Base-by-base conservation (phyloP, 495 filamentous ascomycete species). In the Sphaerosporella brunnea region DNA sequence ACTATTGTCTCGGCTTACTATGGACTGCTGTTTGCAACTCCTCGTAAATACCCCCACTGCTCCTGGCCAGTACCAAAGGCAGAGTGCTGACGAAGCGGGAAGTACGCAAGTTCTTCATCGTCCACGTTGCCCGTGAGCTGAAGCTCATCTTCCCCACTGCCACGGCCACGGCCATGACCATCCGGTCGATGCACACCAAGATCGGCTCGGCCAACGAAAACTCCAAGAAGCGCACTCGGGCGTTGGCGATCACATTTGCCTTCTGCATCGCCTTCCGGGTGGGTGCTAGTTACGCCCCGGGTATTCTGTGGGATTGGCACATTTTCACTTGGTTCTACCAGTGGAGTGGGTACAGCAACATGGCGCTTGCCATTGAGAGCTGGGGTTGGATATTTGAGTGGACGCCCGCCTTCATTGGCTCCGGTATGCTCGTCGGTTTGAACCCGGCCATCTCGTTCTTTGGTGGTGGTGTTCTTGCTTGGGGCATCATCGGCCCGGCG, bases 251-350 rank as follows among this genome's bases (percentile, higher is more conserved):
- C 30, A 63, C 72, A n/a, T 80, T 80, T 49, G 8, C 46, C 11
- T 44, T 52, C 36, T 67, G 72, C 5, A 59, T 78, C 23, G 44
- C 62, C 47, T 72, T 74, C 47, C 69, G 77, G 38, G 68, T 79
- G 37, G 69, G 63, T 1, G 76, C 73, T 2, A 69, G 76, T 37
- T 80, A 80, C 51, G 73, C 72, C 26, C 55, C 73, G 13, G 77
- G 77, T 30, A 69, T 79, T 36, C 62, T 80, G 21, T 80, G 74
- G 65, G 76, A 79, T 53, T 79, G 76, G 76, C 75, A 79, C 52
- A 53, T 73, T 41, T 75, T 76, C 52, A 73, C 69, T 13, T 78
- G 74, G 75, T 70, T 78, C 52, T 73, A 67, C 52, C 37, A 44
- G 1, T 78, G 73, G 73, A 68, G 68, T 39, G 59, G 67, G n/a